phyloP scores from a whole-genome alignment of 768 basidiomycete species.

The Wakefieldia striispora region DNA sequence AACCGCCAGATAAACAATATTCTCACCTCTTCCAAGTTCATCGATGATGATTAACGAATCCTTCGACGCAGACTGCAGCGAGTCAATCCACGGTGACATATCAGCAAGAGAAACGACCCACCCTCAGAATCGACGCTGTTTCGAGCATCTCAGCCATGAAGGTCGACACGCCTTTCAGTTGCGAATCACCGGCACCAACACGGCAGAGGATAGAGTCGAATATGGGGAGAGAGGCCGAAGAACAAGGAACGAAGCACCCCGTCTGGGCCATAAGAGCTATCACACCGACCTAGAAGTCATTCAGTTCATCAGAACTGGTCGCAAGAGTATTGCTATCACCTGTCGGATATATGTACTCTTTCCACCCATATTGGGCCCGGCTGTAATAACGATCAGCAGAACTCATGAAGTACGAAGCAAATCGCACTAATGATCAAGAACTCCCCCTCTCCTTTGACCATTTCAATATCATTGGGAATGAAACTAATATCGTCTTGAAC shows the following conservation, averaged over 20 bases:
- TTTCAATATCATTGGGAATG: slow-evolving; percentile 93
- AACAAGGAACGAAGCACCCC: slow-evolving; percentile 94
- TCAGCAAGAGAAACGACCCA: slow-evolving; percentile 33
- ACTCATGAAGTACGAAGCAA: not conserved
- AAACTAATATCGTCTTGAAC: slow-evolving; percentile 94
- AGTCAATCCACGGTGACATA: not conserved
- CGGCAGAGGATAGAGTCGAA: slow-evolving; percentile 96
- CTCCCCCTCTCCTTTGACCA: slow-evolving; percentile 91
- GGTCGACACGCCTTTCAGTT: slow-evolving; percentile 95
- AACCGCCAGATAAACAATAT: not conserved
- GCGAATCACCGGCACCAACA: slow-evolving; percentile 97
- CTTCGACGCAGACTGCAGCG: slow-evolving; percentile 75
- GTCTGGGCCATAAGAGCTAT: slow-evolving; percentile 95
- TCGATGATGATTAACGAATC: slow-evolving; percentile 97
- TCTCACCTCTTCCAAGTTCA: slow-evolving; percentile 83
- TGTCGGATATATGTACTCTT: slow-evolving; percentile 97
- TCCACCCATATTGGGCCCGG: slow-evolving; percentile 99
- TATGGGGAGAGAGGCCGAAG: slow-evolving; percentile 80
- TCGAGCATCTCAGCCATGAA: slow-evolving; percentile 99
- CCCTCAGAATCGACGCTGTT: slow-evolving; percentile 91
- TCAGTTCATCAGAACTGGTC: not conserved
- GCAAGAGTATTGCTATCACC: slow-evolving; percentile 34
- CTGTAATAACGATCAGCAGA: slow-evolving; percentile 34
- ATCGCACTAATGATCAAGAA: slow-evolving; percentile 89
- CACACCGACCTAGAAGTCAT: slow-evolving; percentile 71